Evolutionary conservation across 2,329 filamentous ascomycete genomes (phyloP).

Genomic region (Colletotrichum nymphaeae): DNA sequence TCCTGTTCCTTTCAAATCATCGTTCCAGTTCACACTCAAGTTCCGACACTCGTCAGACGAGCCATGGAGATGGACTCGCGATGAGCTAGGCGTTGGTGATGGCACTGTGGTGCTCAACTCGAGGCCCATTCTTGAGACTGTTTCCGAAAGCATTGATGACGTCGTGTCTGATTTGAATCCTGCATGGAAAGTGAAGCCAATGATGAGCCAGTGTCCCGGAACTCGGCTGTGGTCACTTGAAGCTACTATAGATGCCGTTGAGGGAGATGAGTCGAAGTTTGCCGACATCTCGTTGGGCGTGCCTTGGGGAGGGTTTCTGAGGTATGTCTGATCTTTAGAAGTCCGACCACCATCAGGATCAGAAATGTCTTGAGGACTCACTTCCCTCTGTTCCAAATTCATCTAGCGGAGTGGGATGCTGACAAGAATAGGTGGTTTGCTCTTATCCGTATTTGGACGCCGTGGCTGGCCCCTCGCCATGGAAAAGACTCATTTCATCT

Average conservation of each 20-base stretch:
- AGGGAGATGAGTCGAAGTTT: conserved; percentile 67
- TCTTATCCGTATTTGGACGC: conserved; percentile 80
- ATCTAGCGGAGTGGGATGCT: conserved; percentile 22
- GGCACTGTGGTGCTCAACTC: conserved; percentile 67
- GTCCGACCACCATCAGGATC: background rate
- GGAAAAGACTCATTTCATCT: conserved; percentile 74
- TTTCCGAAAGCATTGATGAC: conserved; percentile 57
- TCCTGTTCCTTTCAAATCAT: conserved; percentile 56
- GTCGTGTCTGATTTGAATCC: conserved; percentile 70
- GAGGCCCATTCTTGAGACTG: conserved; percentile 40
- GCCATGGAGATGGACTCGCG: conserved; percentile 78
- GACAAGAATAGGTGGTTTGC: conserved; percentile 76
- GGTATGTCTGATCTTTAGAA: conserved; percentile 50
- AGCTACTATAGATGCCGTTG: conserved; percentile 65
- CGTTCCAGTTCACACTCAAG: conserved; percentile 76
- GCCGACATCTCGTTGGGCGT: conserved; percentile 69
- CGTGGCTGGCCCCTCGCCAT: conserved; percentile 92
- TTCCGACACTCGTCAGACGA: conserved; percentile 66
- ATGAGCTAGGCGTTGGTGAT: conserved; percentile 72
- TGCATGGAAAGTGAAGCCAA: conserved; percentile 63
- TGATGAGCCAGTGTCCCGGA: conserved; percentile 73
- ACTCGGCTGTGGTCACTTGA: conserved; percentile 79
- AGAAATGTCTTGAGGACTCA: background rate
- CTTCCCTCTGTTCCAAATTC: too few species aligned
- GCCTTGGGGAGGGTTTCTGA: conserved; percentile 68